Base-by-base conservation (phyloP, 331 rosid species). In the Saraca asoca region DNA sequence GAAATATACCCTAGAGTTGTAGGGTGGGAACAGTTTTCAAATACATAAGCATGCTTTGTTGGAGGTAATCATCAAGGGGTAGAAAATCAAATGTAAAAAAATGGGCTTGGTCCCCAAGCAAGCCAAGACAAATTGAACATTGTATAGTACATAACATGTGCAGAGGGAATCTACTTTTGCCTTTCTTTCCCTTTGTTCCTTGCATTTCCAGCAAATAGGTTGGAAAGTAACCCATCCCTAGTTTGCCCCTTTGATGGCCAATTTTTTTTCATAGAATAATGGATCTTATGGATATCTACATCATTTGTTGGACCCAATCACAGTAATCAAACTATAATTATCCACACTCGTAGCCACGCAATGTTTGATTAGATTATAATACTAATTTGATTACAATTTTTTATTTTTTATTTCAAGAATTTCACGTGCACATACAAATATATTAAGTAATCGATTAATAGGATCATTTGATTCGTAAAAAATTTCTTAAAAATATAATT, bases 181-280 rank as follows among this genome's bases (percentile, higher is more conserved):
- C 77, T 69, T 66, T 71, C 44, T 77, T 64, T 71, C 76, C 53
- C 70, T 78, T 68, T 77, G 87, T 82, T 72, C 87, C 90, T 85
- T 80, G 72, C 82, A 80, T 80, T 74, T 85, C 82, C 86, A 80
- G 87, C 95, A 80, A 85, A 61, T 84, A 69, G 80, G 82, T 69
- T 82, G 83, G 81, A 83, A 79, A 72, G 81, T 44, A 70, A 42
- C 68, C 73, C 66, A 80, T 65, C 58, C 70, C 88, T 71, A 71
- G 77, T 83, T 75, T 59, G 49, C 62, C 31, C 78, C 81, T 60
- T 67, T 68, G 62, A 75, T 70, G 46, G 61, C 73, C 54, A 29
- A 33, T 64, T 58, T 52, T 44, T 44, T 39, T 39, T 39, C 11
- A 41, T 54, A 64, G 60, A 72, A 72, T 76, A 73, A 79, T 71